Conservation (phyloP, 1,139 yeast genomes). For the Blastobotrys malaysiensis region DNA sequence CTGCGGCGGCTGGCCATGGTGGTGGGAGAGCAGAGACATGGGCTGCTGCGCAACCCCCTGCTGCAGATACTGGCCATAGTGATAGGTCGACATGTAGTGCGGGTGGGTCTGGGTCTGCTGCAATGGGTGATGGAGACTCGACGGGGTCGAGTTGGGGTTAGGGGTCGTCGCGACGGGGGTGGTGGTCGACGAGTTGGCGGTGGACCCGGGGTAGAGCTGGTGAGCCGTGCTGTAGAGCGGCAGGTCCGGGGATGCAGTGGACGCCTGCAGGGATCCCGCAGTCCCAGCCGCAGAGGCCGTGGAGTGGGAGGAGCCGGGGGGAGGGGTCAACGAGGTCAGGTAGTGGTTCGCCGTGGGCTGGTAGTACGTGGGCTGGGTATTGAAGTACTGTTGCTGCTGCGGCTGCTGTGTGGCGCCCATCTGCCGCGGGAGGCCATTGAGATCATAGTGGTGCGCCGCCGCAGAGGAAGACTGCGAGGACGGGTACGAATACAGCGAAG, state of each 20-base stretch:
- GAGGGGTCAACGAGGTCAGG: conserved; percentile 5
- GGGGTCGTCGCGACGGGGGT: neutral
- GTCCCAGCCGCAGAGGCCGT: neutral
- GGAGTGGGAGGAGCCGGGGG: neutral
- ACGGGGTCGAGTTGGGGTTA: conserved; percentile 4
- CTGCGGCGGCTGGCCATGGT: conserved; percentile 10
- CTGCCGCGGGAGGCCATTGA: conserved; percentile 1
- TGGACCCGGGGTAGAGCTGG: conserved; percentile 1
- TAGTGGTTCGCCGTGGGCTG: neutral
- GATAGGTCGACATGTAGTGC: conserved; percentile 1
- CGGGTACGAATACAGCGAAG: neutral
- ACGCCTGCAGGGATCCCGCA: neutral
- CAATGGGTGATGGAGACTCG: neutral
- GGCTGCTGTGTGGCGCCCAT: neutral
- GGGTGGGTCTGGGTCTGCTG: conserved; percentile 2
- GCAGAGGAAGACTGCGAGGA: neutral
- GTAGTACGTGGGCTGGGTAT: neutral
- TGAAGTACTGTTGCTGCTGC: conserved; percentile 1
- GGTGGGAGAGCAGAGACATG: conserved; percentile 5
- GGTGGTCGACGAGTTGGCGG: neutral
- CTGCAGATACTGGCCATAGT: conserved; percentile 2
- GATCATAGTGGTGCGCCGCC: neutral
- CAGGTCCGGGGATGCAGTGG: neutral
- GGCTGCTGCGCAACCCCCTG: conserved; percentile 7
- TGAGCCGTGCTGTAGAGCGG: neutral